Conservation (phyloP, 1,284 basidiomycete species). For the Tausonia pullulans region DNA sequence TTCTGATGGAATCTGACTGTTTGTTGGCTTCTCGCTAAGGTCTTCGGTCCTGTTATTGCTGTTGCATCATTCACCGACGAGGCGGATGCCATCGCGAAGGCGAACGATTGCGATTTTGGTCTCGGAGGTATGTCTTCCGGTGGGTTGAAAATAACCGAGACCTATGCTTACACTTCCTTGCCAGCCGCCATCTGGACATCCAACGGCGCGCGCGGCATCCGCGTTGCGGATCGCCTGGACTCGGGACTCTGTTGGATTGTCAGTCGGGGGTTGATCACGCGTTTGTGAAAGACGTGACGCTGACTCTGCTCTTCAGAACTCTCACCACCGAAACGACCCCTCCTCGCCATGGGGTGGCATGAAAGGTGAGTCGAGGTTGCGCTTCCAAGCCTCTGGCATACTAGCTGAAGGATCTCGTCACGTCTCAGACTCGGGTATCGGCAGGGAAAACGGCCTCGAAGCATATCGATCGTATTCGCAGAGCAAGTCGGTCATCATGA, state of each 20-base stretch:
- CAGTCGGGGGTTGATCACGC: too few species aligned
- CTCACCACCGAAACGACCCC: constrained; percentile 74
- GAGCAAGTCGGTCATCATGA: constrained; percentile 63
- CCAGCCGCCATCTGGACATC: constrained; percentile 62
- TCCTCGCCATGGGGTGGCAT: constrained; percentile 79
- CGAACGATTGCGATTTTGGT: constrained; percentile 65
- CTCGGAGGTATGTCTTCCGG: constrained; percentile 39
- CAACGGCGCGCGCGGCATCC: constrained; percentile 58
- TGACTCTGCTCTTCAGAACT: constrained; percentile 38
- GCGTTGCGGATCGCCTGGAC: constrained; percentile 53
- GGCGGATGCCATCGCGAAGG: constrained; percentile 51
- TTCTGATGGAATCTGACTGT: neutral
- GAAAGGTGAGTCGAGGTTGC: constrained; percentile 36
- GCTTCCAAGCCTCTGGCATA: neutral
- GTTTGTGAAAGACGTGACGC: too few species aligned
- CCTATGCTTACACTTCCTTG: neutral
- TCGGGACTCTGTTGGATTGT: constrained; percentile 64
- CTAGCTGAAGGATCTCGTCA: neutral
- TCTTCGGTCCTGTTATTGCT: constrained; percentile 67
- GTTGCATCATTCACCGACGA: constrained; percentile 39
- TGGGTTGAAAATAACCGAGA: too few species aligned
- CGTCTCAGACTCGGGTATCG: constrained; percentile 72
- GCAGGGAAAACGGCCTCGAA: constrained; percentile 67
- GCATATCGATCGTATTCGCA: constrained; percentile 38
- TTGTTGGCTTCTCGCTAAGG: neutral